Base-by-base conservation (phyloP, 768 basidiomycete species). In the Lactifluus piperatus region DNA sequence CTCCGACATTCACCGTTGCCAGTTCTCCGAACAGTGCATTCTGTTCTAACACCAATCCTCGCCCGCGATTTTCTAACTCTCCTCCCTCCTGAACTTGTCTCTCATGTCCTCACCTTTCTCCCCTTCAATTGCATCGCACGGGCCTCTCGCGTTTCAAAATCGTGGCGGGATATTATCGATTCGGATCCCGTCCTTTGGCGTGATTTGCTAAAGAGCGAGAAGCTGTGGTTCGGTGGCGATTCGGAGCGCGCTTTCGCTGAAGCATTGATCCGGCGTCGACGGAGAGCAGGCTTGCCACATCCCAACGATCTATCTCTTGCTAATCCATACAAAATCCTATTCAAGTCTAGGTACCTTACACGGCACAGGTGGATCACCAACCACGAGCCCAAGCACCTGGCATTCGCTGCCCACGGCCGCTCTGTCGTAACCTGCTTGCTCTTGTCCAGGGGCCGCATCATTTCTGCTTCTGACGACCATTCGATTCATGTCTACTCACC, bases 401-500 rank as follows among this genome's bases (percentile, higher is more conserved):
- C 86, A 4, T 95, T 98, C 75, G 79, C 86, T 1, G 94, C 94
- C 11, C 90, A 94, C 65, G 91, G 92, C 0, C 82, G 82, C 46
- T 85, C 87, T 24, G 95, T 97, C 62, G 93, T 99, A 69, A 99
- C 95, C 43, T 97, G 94, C 71, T 83, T 97, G 47, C 82, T 97
- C 66, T 91, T 99, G 75, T 97, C 95, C 51, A 84, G 85, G 60
- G 89, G 90, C 30, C 91, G 94, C 61, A 92, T 99, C 73, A 92
- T 99, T 67, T 94, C 91, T 11, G 94, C 95, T 11, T 95, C 93
- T 0, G 95, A 99, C 71, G 94, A 97, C 72, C 92, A 97, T 66
- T 90, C 92, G 4, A 97, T 98, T 68, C 91, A 94, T 68, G 84
- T 99, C 47, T 97, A 95, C 70, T 88, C 86, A 24, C 94, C 91